Evolutionary conservation across 2,329 filamentous ascomycete species (phyloP).

Genomic region (Capronia americana): DNA sequence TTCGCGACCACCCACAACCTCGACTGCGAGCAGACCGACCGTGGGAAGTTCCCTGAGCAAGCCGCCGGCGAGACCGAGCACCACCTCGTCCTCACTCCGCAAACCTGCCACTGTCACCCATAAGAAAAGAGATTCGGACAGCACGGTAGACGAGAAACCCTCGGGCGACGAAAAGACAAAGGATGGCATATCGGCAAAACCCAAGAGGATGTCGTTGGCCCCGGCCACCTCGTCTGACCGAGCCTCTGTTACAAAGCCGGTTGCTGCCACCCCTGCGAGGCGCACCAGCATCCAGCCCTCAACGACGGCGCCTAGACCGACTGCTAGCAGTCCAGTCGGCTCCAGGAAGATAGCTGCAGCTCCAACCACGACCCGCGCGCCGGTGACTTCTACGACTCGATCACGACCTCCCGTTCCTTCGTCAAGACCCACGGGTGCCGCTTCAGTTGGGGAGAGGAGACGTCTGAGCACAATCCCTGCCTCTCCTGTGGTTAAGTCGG

Average conservation of each 20-base stretch:
- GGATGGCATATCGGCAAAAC: conserved; percentile 49
- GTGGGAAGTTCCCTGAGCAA: conserved; percentile 51
- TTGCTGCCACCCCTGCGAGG: conserved; percentile 30
- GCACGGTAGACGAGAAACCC: conserved; percentile 42
- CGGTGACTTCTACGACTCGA: conserved; percentile 40
- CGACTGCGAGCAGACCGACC: conserved; percentile 42
- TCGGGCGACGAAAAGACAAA: conserved; percentile 53
- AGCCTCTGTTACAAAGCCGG: conserved; percentile 23
- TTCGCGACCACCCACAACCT: conserved; percentile 42
- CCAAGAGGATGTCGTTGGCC: conserved; percentile 54
- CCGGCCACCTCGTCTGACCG: conserved; percentile 45
- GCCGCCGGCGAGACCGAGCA: conserved; percentile 52
- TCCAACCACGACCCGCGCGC: conserved; percentile 40
- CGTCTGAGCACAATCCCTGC: conserved; percentile 46
- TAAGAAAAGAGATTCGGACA: conserved; percentile 50
- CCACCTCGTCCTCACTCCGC: conserved; percentile 40
- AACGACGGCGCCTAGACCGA: conserved; percentile 42
- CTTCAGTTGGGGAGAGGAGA: conserved; percentile 44
- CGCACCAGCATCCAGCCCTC: conserved; percentile 25
- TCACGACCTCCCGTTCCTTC: conserved; percentile 40
- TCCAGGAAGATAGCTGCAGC: conserved; percentile 44
- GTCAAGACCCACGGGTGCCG: conserved; percentile 37
- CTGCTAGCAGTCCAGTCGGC: conserved; percentile 46
- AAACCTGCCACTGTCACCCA: conserved; percentile 48
- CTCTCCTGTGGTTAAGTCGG: conserved; percentile 43